Percentiles rank a stretch among this genome's conserved stretches.
phyloP scores from a whole-genome alignment of 139 green algal genomes.

The Chlamydomonas sp. region DNA sequence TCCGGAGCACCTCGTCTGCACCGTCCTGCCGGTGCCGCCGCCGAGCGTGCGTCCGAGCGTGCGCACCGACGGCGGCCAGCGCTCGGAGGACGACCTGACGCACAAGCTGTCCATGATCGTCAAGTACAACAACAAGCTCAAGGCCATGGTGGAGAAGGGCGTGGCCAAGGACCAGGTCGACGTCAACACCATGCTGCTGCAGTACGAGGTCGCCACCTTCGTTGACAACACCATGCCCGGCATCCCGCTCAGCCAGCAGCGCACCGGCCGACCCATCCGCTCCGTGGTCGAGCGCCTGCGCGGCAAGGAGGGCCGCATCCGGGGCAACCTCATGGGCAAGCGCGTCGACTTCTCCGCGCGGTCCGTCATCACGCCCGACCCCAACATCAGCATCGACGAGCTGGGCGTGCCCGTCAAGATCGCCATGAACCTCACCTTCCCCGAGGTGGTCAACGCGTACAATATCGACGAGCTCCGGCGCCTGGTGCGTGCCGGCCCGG shows the following conservation, averaged over 20 bases:
- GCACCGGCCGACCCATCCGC: constrained; percentile 70
- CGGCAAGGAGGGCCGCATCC: constrained; percentile 82
- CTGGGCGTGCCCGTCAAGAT: constrained; percentile 93
- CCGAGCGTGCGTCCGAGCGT: constrained; percentile 73
- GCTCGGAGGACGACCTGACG: constrained; percentile 93
- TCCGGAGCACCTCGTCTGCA: constrained; percentile 88
- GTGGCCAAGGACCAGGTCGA: constrained; percentile 38
- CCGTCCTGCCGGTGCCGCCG: constrained; percentile 85
- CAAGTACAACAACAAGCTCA: constrained; percentile 74
- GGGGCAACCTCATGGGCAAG: constrained; percentile 98
- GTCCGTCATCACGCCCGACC: constrained; percentile 91
- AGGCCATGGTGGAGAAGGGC: constrained; percentile 79
- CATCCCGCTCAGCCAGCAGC: constrained; percentile 41
- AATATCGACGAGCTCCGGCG: constrained; percentile 63
- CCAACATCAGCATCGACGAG: constrained; percentile 93
- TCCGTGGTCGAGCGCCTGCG: constrained; percentile 73
- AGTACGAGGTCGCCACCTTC: constrained; percentile 88
- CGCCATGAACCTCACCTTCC: constrained; percentile 92
- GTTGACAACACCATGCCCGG: constrained; percentile 86
- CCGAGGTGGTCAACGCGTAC: constrained; percentile 76
- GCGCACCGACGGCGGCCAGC: constrained; percentile 1
- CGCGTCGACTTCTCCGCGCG: constrained; percentile 93
- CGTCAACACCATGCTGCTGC: constrained; percentile 23
- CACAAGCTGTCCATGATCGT: constrained; percentile 92
- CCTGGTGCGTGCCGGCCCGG: constrained; percentile 85